A percentile compares a stretch with the other conserved stretches of the same genome.
Evolutionary conservation across 176 grass and related monocot genomes (phyloP).

Genomic region (Paspalum vaginatum): DNA sequence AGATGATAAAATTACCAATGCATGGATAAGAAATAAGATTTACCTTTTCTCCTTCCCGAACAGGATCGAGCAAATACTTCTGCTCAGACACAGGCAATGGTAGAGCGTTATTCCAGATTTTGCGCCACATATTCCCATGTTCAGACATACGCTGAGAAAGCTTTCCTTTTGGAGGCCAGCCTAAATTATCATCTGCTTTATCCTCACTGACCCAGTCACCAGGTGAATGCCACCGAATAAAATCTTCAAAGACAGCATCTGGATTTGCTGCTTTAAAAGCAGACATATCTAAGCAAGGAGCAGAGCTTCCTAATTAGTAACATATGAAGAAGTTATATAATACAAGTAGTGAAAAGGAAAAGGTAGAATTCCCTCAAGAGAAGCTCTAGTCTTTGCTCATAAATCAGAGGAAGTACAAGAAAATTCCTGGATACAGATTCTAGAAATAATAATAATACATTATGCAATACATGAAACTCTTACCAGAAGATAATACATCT

Average conservation of each 20-base stretch:
- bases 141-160: constrained; percentile 94
- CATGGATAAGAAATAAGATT: constrained; percentile 15
- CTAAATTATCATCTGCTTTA: constrained; percentile 45
- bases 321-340: constrained; percentile 15
- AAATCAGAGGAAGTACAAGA: constrained; percentile 41
- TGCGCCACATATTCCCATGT: constrained; percentile 89
- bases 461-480: constrained; percentile 18
- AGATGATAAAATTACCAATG: constrained; percentile 12
- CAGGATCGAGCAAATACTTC: constrained; percentile 78
- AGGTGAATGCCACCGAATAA: constrained; percentile 98
- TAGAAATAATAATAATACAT: background rate
- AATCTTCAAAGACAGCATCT: constrained; percentile 95
- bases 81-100: constrained; percentile 84
- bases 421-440: constrained; percentile 23
- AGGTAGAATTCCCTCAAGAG: background rate
- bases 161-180: constrained; percentile 82
- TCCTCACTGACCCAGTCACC: constrained; percentile 86
- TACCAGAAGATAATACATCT: constrained; percentile 92
- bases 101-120: constrained; percentile 92
- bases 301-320: constrained; percentile 35
- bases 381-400: background rate
- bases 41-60: constrained; percentile 98
- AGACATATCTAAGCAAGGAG: constrained; percentile 83
- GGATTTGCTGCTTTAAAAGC: constrained; percentile 99
- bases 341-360: background rate